Percentiles rank a stretch among this genome's conserved stretches.
Conservation (phyloP, 257 asterid species). For the Solanum tarapatanum region DNA sequence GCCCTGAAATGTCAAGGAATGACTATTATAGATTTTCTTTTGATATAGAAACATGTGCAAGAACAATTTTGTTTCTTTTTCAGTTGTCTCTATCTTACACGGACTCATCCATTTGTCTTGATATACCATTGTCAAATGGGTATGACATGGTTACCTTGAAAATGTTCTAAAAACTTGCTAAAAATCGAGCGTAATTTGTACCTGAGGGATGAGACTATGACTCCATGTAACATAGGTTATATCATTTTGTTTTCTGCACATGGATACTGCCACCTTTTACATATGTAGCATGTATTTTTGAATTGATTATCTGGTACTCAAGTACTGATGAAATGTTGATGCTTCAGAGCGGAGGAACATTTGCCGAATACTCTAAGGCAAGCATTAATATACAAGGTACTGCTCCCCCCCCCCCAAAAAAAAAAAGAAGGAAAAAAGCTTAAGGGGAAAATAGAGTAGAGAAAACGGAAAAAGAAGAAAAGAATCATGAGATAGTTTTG, state of each 20-base stretch:
- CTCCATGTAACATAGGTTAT: background rate
- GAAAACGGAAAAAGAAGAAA: background rate
- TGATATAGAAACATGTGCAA: background rate
- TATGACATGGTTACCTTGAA: background rate
- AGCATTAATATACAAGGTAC: constrained; percentile 82
- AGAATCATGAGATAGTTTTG: background rate
- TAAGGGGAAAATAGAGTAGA: background rate
- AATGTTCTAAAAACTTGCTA: background rate
- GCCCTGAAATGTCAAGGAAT: background rate
- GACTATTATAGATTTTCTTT: background rate
- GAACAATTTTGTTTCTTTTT: background rate
- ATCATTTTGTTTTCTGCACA: background rate
- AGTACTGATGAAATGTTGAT: constrained; percentile 13
- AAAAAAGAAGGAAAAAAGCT: too few relatives aligned
- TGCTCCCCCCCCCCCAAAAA: background rate
- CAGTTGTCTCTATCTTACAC: background rate
- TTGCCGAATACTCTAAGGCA: constrained; percentile 94
- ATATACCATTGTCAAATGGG: background rate
- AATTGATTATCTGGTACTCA: background rate
- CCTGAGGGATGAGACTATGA: background rate
- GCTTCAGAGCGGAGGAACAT: constrained; percentile 94
- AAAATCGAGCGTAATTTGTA: background rate
- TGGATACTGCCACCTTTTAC: background rate
- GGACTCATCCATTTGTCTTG: background rate
- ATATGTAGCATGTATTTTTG: background rate